phyloP scores from a whole-genome alignment of 2,329 filamentous ascomycete species.

The Sordariomycetes sp. region DNA sequence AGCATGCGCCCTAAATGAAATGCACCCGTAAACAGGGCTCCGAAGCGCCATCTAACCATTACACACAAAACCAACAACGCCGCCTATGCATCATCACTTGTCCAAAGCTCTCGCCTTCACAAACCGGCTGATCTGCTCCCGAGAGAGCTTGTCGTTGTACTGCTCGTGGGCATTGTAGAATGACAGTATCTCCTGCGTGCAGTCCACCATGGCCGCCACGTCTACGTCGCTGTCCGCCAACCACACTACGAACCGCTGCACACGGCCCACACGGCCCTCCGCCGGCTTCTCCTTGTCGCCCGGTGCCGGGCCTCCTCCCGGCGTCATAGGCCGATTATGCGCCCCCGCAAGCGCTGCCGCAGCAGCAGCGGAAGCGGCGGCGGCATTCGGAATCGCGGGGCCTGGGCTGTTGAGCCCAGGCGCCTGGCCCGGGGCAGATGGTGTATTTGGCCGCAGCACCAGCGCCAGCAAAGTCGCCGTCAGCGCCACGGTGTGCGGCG shows the following conservation, averaged over 20 bases:
- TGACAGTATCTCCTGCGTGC: conserved; percentile 83
- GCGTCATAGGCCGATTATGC: conserved; percentile 17
- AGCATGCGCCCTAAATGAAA: not conserved
- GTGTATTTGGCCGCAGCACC: conserved; percentile 56
- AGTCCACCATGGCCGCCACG: conserved; percentile 76
- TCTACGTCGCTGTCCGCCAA: conserved; percentile 79
- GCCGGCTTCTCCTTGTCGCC: conserved; percentile 29
- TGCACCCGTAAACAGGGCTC: not conserved
- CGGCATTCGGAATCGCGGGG: conserved; percentile 13
- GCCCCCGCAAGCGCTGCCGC: conserved; percentile 37
- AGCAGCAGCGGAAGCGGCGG: conserved; percentile 36
- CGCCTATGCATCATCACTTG: conserved; percentile 23
- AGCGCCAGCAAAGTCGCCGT: conserved; percentile 76
- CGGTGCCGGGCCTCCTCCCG: conserved; percentile 4
- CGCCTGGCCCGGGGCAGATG: conserved; percentile 7
- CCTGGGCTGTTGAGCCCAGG: not conserved
- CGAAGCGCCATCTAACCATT: not conserved
- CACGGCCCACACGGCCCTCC: conserved; percentile 21
- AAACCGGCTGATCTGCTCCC: conserved; percentile 48
- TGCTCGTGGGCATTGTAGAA: conserved; percentile 65
- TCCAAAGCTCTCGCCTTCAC: conserved; percentile 47
- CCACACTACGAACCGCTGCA: conserved; percentile 62
- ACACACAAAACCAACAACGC: not conserved
- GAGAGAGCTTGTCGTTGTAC: conserved; percentile 48
- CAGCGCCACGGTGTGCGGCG: conserved; percentile 82